Base-by-base conservation (phyloP, 345 rosid species). In the Limnanthes douglasii region DNA sequence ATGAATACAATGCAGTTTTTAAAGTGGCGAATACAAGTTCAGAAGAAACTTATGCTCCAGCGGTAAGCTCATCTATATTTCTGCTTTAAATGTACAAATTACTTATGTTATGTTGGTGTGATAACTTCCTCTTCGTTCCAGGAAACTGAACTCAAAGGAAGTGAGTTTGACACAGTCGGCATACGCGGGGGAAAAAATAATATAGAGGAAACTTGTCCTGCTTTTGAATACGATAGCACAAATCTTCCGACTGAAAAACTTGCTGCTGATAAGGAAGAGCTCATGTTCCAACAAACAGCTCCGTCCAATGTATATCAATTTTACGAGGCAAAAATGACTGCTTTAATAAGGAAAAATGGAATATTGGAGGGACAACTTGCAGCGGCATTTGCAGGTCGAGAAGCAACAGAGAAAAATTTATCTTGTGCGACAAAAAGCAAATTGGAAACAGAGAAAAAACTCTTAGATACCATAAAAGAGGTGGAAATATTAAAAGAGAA, bases 401-500 rank as follows among this genome's bases (percentile, higher is more conserved):
- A 79, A 48, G 73, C 63, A 6, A 71, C 77, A 10, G 98, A 90
- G 61, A 84, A 70, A 48, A 77, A 55, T 39, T 46, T 77, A 20
- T 67, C 92, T 2, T 60, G 92, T n/a, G 72, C 65, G 13, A 43
- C 68, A 28, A 84, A 66, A 56, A 69, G 78, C 68, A 80, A 64
- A 66, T 94, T 70, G 50, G 96, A 90, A 50, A 57, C 68, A 59
- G 98, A 90, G 62, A 84, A 63, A 59, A 80, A 64, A 54, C 52
- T 75, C 41, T 24, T 40, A 3, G 96, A 70, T 35, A 46, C 78
- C 3, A 18, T 46, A 48, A 80, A 77, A 65, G 98, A 90, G 62
- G 63, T 69, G 65, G 98, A 84, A 33, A 11, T 84, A 51, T 73
- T 90, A 23, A 90, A 80, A 55, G 96, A 84, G 69, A 90, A 75